phyloP scores from a whole-genome alignment of 2,329 filamentous ascomycete species.

The Ophiostoma sp. region DNA sequence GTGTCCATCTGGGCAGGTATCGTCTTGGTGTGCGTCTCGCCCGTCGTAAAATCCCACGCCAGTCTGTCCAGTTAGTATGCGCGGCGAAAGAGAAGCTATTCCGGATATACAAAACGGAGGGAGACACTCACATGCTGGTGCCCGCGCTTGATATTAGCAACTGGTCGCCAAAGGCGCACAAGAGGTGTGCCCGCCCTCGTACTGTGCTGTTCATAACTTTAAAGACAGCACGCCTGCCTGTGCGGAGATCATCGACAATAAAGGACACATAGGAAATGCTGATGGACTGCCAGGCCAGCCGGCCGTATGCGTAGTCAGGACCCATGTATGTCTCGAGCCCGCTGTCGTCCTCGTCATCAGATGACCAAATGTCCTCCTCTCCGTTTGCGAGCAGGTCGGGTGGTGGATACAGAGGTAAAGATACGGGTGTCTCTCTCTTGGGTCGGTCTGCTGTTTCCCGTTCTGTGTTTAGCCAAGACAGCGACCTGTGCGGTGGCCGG shows the following conservation, averaged over 20 bases:
- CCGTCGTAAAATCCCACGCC: conserved; percentile 24
- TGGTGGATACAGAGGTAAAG: conserved; percentile 1
- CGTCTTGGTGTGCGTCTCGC: conserved; percentile 16
- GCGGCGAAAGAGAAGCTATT: not conserved
- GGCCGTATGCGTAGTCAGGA: conserved; percentile 24
- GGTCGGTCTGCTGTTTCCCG: not conserved
- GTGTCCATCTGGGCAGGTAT: conserved; percentile 22
- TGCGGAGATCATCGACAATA: conserved; percentile 25
- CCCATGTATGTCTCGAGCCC: conserved; percentile 3
- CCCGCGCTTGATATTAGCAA: conserved; percentile 19
- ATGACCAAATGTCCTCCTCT: not conserved
- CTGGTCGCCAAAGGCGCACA: conserved; percentile 22
- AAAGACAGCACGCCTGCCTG: conserved; percentile 12
- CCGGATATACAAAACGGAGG: not conserved
- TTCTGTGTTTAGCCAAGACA: conserved; percentile 5
- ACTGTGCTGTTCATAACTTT: conserved; percentile 13
- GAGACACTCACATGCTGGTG: conserved; percentile 13
- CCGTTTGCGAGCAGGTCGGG: not conserved
- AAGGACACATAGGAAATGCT: conserved; percentile 11
- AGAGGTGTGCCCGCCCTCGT: conserved; percentile 18
- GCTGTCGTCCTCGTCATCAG: not conserved
- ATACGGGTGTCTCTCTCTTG: not conserved
- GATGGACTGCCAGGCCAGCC: conserved; percentile 24
- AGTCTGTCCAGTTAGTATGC: conserved; percentile 10
- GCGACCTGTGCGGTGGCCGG: not conserved